phyloP scores from a whole-genome alignment of 768 basidiomycete species.

The Mycena rosella region DNA sequence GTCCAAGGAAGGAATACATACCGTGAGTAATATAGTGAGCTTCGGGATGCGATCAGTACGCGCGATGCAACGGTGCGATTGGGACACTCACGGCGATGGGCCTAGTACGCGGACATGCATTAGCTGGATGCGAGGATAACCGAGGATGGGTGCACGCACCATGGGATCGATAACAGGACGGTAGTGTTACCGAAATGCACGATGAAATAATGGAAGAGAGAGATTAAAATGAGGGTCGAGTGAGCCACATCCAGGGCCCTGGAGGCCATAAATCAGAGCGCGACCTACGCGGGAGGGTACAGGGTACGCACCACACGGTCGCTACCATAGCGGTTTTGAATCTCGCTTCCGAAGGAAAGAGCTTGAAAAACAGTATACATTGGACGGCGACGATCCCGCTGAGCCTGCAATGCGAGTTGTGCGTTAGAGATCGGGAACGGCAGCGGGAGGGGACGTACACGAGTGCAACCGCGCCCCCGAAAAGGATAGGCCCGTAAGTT shows the following conservation, averaged over 20 bases:
- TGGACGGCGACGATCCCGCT: slow-evolving; percentile 42
- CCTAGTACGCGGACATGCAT: not conserved
- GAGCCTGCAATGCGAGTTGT: slow-evolving; percentile 30
- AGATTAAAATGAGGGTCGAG: slow-evolving; percentile 37
- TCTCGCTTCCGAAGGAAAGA: slow-evolving; percentile 39
- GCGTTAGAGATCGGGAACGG: not conserved
- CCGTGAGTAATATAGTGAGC: slow-evolving; percentile 31
- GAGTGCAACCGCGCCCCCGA: slow-evolving; percentile 42
- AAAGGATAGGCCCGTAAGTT: slow-evolving; percentile 39
- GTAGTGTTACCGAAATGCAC: slow-evolving; percentile 35
- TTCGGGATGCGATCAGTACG: not conserved
- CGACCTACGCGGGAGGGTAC: not conserved
- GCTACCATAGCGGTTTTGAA: slow-evolving; percentile 32
- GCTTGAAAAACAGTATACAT: slow-evolving; percentile 43
- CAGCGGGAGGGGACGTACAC: slow-evolving; percentile 30
- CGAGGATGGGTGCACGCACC: slow-evolving; percentile 31
- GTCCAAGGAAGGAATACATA: not conserved
- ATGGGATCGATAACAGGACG: slow-evolving; percentile 34
- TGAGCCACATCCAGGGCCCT: slow-evolving; percentile 41
- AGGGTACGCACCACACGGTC: slow-evolving; percentile 33
- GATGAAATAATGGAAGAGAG: slow-evolving; percentile 41
- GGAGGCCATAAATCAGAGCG: not conserved
- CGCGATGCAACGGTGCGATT: too few species aligned
- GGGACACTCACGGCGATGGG: slow-evolving; percentile 24
- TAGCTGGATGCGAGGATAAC: not conserved